Conservation (phyloP, 768 basidiomycete genomes). For the Goffeauzyma gilvescens region DNA sequence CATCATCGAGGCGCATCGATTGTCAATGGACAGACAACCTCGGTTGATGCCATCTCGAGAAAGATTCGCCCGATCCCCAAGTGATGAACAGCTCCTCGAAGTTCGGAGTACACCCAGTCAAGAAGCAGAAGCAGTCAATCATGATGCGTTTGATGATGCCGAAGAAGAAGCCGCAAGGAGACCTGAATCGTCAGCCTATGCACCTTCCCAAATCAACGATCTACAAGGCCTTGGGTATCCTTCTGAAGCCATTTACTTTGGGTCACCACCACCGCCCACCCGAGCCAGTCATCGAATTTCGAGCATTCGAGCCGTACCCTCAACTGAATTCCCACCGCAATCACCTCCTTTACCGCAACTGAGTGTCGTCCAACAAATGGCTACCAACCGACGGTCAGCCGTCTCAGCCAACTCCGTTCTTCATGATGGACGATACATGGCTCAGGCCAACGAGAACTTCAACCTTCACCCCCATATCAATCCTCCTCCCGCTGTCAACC, state of each 20-base stretch:
- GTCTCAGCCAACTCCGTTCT: conserved; percentile 3
- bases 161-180: conserved; percentile 17
- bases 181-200: conserved; percentile 17
- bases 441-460: conserved; percentile 29
- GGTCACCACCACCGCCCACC: conserved; percentile 16
- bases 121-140: conserved; percentile 7
- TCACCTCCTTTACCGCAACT: conserved; percentile 29
- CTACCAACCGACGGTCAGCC: conserved; percentile 8
- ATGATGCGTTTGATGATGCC: conserved; percentile 21
- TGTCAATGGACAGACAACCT: conserved; percentile 6
- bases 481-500: conserved; percentile 27
- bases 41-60: conserved; percentile 12
- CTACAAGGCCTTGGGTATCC: conserved; percentile 26
- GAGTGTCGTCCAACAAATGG: conserved; percentile 20
- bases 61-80: conserved; percentile 12
- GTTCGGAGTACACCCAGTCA: conserved; percentile 10
- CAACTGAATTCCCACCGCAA: conserved; percentile 11
- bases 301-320: conserved; percentile 19
- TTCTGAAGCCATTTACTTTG: conserved; percentile 26
- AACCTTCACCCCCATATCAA: conserved; percentile 29
- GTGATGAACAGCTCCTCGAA: conserved; percentile 6
- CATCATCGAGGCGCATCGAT: not conserved
- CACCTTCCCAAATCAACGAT: conserved; percentile 11
- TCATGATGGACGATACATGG: conserved; percentile 22
- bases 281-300: conserved; percentile 7